Conservation (phyloP, 768 basidiomycete species). For the Mrakia frigida region DNA sequence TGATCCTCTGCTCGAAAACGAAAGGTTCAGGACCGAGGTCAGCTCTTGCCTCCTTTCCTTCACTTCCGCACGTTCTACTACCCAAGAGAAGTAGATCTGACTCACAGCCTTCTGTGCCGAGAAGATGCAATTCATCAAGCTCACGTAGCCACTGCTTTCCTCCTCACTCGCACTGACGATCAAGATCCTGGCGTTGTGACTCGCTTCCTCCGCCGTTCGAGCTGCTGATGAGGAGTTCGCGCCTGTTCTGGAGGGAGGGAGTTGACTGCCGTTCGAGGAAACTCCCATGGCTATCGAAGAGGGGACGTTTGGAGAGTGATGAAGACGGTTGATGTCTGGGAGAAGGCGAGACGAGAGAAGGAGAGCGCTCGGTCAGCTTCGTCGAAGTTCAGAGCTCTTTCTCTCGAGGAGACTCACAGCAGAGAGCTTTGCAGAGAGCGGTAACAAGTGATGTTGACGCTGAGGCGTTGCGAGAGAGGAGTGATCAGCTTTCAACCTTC, state of each 20-base stretch:
- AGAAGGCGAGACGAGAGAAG: slow-evolving; percentile 37
- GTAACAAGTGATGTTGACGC: slow-evolving; percentile 27
- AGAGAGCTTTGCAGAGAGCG: slow-evolving; percentile 75
- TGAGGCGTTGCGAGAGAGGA: slow-evolving; percentile 51
- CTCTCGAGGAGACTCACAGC: slow-evolving; percentile 56
- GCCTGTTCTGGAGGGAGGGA: slow-evolving; percentile 1
- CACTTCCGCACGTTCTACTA: neutral
- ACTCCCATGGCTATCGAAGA: slow-evolving; percentile 19
- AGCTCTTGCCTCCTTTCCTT: slow-evolving; percentile 1
- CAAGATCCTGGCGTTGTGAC: slow-evolving; percentile 57
- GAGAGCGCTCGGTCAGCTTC: neutral
- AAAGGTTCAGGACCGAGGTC: neutral
- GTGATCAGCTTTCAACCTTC: slow-evolving; percentile 48
- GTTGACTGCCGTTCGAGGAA: slow-evolving; percentile 8
- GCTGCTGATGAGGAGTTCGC: slow-evolving; percentile 19
- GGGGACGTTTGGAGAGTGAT: slow-evolving; percentile 40
- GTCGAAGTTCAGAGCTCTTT: neutral
- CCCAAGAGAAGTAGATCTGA: slow-evolving; percentile 26
- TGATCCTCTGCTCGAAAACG: slow-evolving; percentile 65
- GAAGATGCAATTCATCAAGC: slow-evolving; percentile 98
- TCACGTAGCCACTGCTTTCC: slow-evolving; percentile 73
- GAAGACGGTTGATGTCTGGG: slow-evolving; percentile 63
- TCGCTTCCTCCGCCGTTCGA: slow-evolving; percentile 31
- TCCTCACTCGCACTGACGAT: slow-evolving; percentile 81
- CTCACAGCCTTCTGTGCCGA: slow-evolving; percentile 92